Conservation (phyloP, 1,139 yeast genomes). For the Nakaseomyces sp. region DNA sequence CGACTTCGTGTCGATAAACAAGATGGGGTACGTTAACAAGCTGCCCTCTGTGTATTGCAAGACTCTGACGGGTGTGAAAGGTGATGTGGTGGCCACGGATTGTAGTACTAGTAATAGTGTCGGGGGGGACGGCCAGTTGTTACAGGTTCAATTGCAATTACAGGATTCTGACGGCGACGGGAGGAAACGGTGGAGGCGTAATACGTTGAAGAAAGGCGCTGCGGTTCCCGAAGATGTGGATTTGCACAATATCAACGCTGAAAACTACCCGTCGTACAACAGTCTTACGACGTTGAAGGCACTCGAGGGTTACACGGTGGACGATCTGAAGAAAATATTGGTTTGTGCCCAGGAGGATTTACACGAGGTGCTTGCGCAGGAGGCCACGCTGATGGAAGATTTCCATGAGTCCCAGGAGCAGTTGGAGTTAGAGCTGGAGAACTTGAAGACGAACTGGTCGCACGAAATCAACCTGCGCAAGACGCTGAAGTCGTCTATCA, state of each 20-base stretch:
- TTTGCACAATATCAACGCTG: constrained; percentile 1
- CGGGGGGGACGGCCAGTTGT: too few species aligned
- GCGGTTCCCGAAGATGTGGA: background rate
- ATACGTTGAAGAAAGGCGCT: constrained; percentile 11
- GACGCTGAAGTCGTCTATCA: constrained; percentile 28
- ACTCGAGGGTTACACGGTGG: constrained; percentile 25
- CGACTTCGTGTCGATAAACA: constrained; percentile 47
- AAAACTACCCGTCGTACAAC: constrained; percentile 19
- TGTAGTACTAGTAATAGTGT: constrained; percentile 17
- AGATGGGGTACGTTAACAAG: constrained; percentile 39
- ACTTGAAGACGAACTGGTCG: constrained; percentile 28
- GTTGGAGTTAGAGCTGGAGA: constrained; percentile 25
- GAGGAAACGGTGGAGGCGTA: constrained; percentile 9
- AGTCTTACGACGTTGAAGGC: constrained; percentile 25
- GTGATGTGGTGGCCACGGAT: constrained; percentile 12
- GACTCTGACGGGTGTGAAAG: too few species aligned
- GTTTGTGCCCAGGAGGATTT: constrained; percentile 30
- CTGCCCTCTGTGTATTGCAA: constrained; percentile 39
- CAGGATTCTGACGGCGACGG: background rate
- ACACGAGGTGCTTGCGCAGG: constrained; percentile 28
- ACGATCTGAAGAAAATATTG: constrained; percentile 27
- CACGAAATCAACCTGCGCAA: constrained; percentile 28
- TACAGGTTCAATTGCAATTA: background rate
- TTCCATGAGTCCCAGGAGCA: constrained; percentile 26
- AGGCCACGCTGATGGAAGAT: constrained; percentile 21